Evolutionary conservation across 495 filamentous ascomycete genomes (phyloP), one percentile per base, ranked within the genome.

Genomic region (Hamigera avellanea): DNA sequence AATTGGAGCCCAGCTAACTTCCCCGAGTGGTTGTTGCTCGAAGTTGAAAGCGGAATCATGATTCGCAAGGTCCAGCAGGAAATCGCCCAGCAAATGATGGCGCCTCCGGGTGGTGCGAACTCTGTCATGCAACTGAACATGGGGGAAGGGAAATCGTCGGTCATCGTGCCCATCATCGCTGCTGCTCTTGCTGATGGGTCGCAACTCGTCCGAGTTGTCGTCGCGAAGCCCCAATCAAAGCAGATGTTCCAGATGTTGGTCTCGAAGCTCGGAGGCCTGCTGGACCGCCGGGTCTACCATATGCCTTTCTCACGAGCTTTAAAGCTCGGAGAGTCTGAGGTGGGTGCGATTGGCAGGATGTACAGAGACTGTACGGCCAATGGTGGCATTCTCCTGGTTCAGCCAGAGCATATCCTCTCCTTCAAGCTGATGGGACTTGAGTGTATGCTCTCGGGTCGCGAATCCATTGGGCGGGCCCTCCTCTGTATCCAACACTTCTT

Each of bases 121-220:
- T 42, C 61, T 0, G 73, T 80, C 8, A 64, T 84, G 52, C 80
- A 86, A 46, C 53, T 87, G 18, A 84, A 83, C 42, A 86, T 86
- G 80, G 81, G 81, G 0, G 72, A 81, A 51, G 81, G 81, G 0
- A 87, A 87, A 42, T 76, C 78, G 0, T 76, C 75, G 0, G 76
- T 86, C 1, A 80, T 87, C 34, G 65, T 82, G 0, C 81, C 81
- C 0, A 72, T 80, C 14, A 67, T 78, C 1, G 66, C 73, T 1
- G 58, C 67, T 0, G 48, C 53, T 1, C 52, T 81, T 13, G 75
- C 78, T 1, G 52, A 84, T 40, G 61, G 62, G 0, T 38, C 35
- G 0, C 54, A 55, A n/a, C 52, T 86, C 0, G 64, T 72, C 0
- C 56, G 77, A 1, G 67, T 84, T 0, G 49, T 86, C 2, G 78